A percentile compares a stretch with the other conserved stretches of the same genome.
Evolutionary conservation across 306 rosid species (phyloP).

Genomic region (Quercus mongolica): DNA sequence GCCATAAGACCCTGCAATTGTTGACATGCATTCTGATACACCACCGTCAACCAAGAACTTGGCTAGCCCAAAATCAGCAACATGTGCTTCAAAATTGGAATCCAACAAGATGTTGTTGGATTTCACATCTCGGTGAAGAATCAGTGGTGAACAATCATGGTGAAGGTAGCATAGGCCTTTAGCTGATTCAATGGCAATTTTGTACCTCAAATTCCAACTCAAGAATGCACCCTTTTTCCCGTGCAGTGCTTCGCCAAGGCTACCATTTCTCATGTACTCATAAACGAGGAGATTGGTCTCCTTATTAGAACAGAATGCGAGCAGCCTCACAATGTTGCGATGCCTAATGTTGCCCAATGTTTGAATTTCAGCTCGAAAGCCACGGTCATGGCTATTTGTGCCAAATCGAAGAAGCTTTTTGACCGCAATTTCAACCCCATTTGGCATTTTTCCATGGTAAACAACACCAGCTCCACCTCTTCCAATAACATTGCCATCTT

Average conservation of each 20-base stretch:
- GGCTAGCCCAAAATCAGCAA: conserved; percentile 88
- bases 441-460: conserved; percentile 89
- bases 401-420: conserved; percentile 73
- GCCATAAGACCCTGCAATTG: conserved; percentile 88
- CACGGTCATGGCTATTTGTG: conserved; percentile 64
- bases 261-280: conserved; percentile 88
- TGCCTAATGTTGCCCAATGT: conserved; percentile 86
- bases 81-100: conserved; percentile 81
- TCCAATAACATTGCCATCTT: conserved; percentile 85
- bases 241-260: conserved; percentile 80
- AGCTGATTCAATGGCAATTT: conserved; percentile 73
- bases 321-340: conserved; percentile 73
- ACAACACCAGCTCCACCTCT: conserved; percentile 93
- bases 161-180: conserved; percentile 84
- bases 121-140: conserved; percentile 79
- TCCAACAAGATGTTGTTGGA: conserved; percentile 80
- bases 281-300: conserved; percentile 73
- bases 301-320: conserved; percentile 79
- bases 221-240: conserved; percentile 53
- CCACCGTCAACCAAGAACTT: conserved; percentile 73
- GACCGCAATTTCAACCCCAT: conserved; percentile 75
- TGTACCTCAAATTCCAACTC: conserved; percentile 76
- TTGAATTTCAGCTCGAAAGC: conserved; percentile 80
- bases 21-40: conserved; percentile 83
- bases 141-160: conserved; percentile 84